Evolutionary conservation across 2,329 filamentous ascomycete species (phyloP).

Genomic region (Diaporthe humulicola): DNA sequence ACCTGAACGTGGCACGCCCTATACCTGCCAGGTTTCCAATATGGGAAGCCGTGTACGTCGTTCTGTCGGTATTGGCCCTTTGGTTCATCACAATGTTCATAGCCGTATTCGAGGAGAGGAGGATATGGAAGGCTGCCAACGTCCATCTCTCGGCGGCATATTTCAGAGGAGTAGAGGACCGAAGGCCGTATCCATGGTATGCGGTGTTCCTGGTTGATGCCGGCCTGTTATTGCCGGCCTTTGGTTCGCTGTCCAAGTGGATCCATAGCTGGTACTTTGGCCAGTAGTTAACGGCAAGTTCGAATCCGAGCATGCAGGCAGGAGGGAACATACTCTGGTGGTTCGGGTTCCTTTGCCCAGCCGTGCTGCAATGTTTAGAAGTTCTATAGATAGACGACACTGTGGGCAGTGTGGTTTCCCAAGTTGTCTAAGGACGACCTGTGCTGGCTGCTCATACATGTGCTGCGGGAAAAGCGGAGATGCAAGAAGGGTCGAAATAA

Average conservation of each 20-base stretch:
- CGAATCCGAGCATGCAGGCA: not conserved
- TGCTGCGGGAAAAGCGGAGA: not conserved
- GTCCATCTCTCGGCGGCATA: conserved; percentile 42
- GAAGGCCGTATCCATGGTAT: conserved; percentile 43
- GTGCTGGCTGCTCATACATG: not conserved
- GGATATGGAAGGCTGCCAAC: conserved; percentile 43
- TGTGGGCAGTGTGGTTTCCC: not conserved
- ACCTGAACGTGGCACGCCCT: not conserved
- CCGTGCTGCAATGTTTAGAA: not conserved
- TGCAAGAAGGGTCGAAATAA: not conserved
- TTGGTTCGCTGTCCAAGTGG: conserved; percentile 28
- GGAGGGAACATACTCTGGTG: not conserved
- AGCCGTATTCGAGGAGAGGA: conserved; percentile 44
- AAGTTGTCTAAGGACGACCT: not conserved
- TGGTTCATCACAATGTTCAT: conserved; percentile 38
- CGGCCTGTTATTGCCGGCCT: conserved; percentile 38
- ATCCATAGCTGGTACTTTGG: conserved; percentile 29
- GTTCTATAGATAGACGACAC: not conserved
- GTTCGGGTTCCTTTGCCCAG: no score
- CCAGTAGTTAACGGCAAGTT: not conserved
- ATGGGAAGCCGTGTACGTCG: conserved; percentile 1
- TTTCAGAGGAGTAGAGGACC: conserved; percentile 37
- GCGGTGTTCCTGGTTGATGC: conserved; percentile 42
- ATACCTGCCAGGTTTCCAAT: not conserved
- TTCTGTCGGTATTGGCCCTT: conserved; percentile 22